Conservation (phyloP, 106 monocot genomes). For the Gastrodia elata region DNA sequence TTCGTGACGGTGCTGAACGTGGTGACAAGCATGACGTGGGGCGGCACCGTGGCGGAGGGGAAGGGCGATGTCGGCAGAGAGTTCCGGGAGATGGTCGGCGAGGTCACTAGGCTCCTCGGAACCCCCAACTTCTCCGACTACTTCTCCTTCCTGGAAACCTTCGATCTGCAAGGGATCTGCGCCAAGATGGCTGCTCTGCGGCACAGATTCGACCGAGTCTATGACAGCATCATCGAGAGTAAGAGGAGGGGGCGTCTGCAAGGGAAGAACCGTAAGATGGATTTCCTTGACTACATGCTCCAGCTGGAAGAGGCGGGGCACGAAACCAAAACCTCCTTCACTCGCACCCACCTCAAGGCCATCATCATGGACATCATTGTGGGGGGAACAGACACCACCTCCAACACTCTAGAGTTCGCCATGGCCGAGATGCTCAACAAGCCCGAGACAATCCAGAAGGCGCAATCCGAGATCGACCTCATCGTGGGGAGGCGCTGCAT, state of each 20-base stretch:
- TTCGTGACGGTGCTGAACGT: constrained; percentile 40
- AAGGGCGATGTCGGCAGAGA: constrained; percentile 19
- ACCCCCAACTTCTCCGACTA: constrained; percentile 58
- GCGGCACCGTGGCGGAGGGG: constrained; percentile 23
- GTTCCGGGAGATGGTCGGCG: constrained; percentile 31
- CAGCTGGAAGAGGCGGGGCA: constrained; percentile 22
- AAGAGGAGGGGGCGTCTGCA: constrained; percentile 7
- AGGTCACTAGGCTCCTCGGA: constrained; percentile 25
- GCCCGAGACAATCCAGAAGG: constrained; percentile 9
- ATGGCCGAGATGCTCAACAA: constrained; percentile 17
- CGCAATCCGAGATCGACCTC: constrained; percentile 11
- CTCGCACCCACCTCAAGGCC: constrained; percentile 44
- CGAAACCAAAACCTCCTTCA: constrained; percentile 28
- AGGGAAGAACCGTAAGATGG: neutral
- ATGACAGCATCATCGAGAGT: constrained; percentile 29
- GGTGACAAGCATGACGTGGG: constrained; percentile 52
- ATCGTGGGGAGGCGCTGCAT: constrained; percentile 7
- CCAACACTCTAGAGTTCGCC: constrained; percentile 14
- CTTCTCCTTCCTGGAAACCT: constrained; percentile 34
- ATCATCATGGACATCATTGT: constrained; percentile 38
- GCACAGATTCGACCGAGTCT: constrained; percentile 27
- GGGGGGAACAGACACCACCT: constrained; percentile 13
- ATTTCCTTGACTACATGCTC: constrained; percentile 55
- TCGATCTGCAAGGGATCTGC: constrained; percentile 56
- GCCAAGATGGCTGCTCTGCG: constrained; percentile 11